A percentile compares a stretch with the other conserved stretches of the same genome.
Conservation (phyloP, 2,329 filamentous ascomycete genomes). For the Penicillium sp. region DNA sequence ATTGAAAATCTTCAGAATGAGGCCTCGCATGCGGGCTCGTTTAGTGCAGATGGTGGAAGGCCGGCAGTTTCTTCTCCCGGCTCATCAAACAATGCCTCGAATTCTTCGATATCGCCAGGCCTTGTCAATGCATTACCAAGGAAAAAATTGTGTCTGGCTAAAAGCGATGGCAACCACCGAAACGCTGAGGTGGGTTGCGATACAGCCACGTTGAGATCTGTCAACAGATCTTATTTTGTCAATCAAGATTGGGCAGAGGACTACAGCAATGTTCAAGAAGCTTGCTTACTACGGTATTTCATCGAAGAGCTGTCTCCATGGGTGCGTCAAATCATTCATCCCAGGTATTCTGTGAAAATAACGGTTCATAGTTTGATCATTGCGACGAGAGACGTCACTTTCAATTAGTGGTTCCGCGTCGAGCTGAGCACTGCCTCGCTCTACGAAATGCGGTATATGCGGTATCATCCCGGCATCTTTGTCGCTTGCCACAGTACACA, state of each 20-base stretch:
- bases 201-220: neutral
- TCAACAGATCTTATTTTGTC: neutral
- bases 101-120: neutral
- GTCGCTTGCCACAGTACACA: conserved; percentile 21
- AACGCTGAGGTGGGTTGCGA: neutral
- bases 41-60: neutral
- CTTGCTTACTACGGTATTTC: conserved; percentile 24
- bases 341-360: too few relatives aligned
- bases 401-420: conserved; percentile 18
- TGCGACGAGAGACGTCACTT: conserved; percentile 21
- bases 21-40: neutral
- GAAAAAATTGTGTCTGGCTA: neutral
- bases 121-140: neutral
- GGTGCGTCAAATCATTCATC: conserved; percentile 11
- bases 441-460: conserved; percentile 26
- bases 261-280: conserved; percentile 13
- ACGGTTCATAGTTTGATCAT: too few relatives aligned
- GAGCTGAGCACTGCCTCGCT: conserved; percentile 19
- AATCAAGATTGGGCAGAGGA: neutral
- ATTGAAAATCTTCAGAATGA: neutral
- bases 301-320: conserved; percentile 29
- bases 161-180: too few relatives aligned
- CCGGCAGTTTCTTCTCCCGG: neutral
- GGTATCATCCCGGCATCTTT: conserved; percentile 23
- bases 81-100: neutral